Conservation (phyloP, 345 rosid genomes). For the Citrus australasica region DNA sequence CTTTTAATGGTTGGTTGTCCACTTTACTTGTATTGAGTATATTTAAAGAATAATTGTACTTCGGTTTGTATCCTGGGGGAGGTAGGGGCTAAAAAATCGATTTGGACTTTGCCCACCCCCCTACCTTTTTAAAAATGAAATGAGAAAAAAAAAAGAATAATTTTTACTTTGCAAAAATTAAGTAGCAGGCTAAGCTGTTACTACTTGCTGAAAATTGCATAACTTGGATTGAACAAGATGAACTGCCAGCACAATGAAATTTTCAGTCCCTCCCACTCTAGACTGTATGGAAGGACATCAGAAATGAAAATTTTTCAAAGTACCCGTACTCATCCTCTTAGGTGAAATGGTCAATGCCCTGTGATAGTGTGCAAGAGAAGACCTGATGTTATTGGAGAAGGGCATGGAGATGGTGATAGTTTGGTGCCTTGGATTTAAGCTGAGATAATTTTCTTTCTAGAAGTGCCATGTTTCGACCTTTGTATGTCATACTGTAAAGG, state of each 20-base stretch:
- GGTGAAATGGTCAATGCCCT: neutral
- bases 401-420: neutral
- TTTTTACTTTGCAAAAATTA: neutral
- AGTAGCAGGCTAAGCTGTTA: neutral
- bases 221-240: neutral
- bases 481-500: neutral
- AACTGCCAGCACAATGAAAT: neutral
- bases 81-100: too few relatives aligned
- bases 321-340: neutral
- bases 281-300: neutral
- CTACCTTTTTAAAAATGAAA: too few relatives aligned
- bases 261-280: neutral
- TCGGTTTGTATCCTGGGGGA: too few relatives aligned
- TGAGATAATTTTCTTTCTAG: neutral
- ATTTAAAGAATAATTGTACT: neutral
- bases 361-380: neutral
- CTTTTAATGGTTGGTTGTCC: slow-evolving; percentile 4
- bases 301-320: neutral
- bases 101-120: too few relatives aligned
- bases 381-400: neutral
- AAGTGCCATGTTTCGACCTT: neutral
- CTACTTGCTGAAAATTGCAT: neutral
- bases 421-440: neutral
- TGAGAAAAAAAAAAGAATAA: too few relatives aligned
- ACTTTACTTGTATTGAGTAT: neutral